A percentile compares a stretch with the other conserved stretches of the same genome.
phyloP scores from a whole-genome alignment of 345 rosid genomes.

The Hibiscus mutabilis region DNA sequence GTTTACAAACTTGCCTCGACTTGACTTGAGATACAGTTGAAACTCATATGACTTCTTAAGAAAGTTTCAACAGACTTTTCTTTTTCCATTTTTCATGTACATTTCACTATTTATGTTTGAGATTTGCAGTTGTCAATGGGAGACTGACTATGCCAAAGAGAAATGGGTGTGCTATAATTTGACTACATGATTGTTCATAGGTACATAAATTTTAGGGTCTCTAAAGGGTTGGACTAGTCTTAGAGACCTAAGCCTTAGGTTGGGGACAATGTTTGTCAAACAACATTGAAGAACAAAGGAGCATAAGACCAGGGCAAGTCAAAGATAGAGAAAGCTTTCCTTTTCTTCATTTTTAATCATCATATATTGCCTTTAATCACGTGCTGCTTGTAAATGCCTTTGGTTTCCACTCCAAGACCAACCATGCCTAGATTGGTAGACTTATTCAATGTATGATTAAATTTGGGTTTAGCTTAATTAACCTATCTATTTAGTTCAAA shows the following conservation, averaged over 20 bases:
- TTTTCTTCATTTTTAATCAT: not conserved
- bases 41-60: no score
- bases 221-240: not conserved
- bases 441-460: not conserved
- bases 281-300: not conserved
- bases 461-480: not conserved
- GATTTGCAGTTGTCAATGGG: not conserved
- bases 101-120: not conserved
- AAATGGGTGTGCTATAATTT: not conserved
- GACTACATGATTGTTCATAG: not conserved
- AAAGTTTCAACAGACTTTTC: no score
- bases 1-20: no score
- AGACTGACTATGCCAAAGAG: not conserved
- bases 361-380: not conserved
- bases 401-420: not conserved
- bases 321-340: not conserved
- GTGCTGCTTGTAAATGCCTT: not conserved
- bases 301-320: not conserved
- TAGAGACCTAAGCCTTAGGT: constrained; percentile 1
- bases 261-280: constrained; percentile 6
- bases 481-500: no score
- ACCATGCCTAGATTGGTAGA: not conserved
- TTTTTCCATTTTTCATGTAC: not conserved
- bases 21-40: no score
- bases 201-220: not conserved